Conservation (phyloP, 179 eudicot genomes). For the Beta corolliflora region DNA sequence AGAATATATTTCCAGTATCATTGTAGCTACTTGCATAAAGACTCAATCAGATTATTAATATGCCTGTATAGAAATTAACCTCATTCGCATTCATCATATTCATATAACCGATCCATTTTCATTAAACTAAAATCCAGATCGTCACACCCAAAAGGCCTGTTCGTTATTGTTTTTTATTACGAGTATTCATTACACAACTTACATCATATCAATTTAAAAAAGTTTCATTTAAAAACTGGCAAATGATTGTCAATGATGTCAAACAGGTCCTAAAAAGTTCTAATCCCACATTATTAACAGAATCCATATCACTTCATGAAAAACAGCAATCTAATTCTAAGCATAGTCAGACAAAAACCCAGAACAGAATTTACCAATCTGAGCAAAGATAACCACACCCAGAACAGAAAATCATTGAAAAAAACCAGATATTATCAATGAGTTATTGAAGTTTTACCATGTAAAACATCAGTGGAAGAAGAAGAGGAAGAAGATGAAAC, state of each 20-base stretch:
- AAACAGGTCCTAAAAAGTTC: too few species aligned
- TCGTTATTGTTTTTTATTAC: too few species aligned
- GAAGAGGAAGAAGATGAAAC: slow-evolving; percentile 20
- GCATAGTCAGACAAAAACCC: too few species aligned
- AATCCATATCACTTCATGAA: too few species aligned
- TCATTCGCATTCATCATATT: neutral
- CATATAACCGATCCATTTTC: neutral
- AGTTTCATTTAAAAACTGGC: neutral
- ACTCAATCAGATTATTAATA: neutral
- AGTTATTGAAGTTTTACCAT: slow-evolving; percentile 19
- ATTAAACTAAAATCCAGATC: neutral
- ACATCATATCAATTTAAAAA: too few species aligned
- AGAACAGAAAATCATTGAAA: too few species aligned
- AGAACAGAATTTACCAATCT: too few species aligned
- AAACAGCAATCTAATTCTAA: too few species aligned
- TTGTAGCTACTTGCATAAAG: neutral
- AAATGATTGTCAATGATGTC: too few species aligned
- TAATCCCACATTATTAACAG: too few species aligned
- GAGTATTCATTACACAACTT: too few species aligned
- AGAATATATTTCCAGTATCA: neutral
- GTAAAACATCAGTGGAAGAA: slow-evolving; percentile 32
- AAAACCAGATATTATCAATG: neutral
- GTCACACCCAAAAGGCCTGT: neutral
- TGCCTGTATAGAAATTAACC: neutral
- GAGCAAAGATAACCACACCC: too few species aligned